These are phyloP conservation scores for Xylariaceae sp. DNA, from an alignment of 2,329 filamentous ascomycete species.

Conservation along the genomic window DNA sequence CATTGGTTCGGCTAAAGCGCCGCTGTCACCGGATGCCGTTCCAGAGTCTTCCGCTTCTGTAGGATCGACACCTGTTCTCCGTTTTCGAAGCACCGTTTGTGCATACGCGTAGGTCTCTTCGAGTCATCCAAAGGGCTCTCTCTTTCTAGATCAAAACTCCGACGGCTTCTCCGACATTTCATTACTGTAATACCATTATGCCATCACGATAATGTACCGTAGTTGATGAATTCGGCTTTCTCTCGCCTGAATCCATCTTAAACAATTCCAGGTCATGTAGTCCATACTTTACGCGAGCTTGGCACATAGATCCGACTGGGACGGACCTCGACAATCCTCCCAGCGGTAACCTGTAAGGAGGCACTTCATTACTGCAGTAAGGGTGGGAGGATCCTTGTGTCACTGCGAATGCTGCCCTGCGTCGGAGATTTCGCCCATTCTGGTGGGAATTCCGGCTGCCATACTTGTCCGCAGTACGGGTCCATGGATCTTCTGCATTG, in stretches of 20 bases:
- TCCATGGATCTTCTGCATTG: constrained; percentile 24
- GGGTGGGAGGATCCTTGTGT: constrained; percentile 24
- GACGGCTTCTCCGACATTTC: background rate
- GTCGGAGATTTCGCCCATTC: constrained; percentile 29
- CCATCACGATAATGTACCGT: background rate
- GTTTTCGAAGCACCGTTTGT: constrained; percentile 13
- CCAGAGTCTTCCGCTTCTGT: constrained; percentile 20
- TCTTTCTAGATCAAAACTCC: background rate
- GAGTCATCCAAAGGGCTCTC: background rate
- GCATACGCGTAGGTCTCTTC: constrained; percentile 7
- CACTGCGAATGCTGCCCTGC: constrained; percentile 24
- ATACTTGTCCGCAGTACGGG: constrained; percentile 14
- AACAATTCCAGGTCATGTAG: background rate
- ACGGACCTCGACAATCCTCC: constrained; percentile 10
- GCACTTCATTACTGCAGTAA: constrained; percentile 9
- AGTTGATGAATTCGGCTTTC: background rate
- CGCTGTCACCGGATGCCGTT: constrained; percentile 27
- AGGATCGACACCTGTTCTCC: constrained; percentile 24
- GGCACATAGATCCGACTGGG: constrained; percentile 13
- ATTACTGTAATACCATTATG: background rate
- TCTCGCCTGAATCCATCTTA: background rate
- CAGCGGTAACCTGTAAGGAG: constrained; percentile 7
- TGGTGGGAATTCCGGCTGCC: constrained; percentile 20
- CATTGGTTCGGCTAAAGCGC: constrained; percentile 30
- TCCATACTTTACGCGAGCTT: constrained; percentile 4